A percentile compares a stretch with the other conserved stretches of the same genome.
phyloP scores from a whole-genome alignment of 345 rosid genomes.

The Mercurialis annua region DNA sequence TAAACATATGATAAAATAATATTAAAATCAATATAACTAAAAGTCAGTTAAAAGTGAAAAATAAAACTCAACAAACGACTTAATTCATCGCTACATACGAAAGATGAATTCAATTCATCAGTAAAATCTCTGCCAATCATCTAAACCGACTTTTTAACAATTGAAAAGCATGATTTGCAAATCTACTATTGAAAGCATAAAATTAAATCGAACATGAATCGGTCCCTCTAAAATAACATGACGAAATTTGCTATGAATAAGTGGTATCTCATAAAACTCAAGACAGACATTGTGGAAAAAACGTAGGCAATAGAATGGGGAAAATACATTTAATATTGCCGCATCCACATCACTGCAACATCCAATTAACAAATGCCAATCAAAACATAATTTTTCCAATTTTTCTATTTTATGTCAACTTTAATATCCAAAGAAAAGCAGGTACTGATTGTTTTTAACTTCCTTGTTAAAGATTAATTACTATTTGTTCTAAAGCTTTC shows the following conservation, averaged over 20 bases:
- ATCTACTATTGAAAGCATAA: not conserved
- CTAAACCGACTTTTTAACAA: not conserved
- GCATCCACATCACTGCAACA: slow-evolving; percentile 81
- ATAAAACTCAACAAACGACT: too few relatives aligned
- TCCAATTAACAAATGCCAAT: slow-evolving; percentile 1
- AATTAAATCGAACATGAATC: not conserved
- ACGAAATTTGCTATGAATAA: not conserved
- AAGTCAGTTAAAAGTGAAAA: too few relatives aligned
- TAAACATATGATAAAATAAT: too few relatives aligned
- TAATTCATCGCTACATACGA: slow-evolving; percentile 67
- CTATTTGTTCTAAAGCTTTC: not conserved
- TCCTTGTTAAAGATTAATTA: too few relatives aligned
- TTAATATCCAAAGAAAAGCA: too few relatives aligned
- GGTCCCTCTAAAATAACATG: not conserved
- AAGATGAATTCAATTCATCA: slow-evolving; percentile 11
- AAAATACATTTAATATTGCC: slow-evolving; percentile 26
- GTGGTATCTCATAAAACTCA: not conserved
- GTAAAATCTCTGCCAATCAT: not conserved
- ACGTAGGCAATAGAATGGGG: not conserved
- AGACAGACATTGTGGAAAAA: not conserved
- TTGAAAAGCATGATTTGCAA: not conserved
- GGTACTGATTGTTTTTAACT: too few relatives aligned
- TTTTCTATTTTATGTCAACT: not conserved
- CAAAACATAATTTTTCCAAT: not conserved
- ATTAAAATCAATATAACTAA: too few relatives aligned